Conservation (phyloP, 495 filamentous ascomycete genomes). For the Astrocystis sublimbata region DNA sequence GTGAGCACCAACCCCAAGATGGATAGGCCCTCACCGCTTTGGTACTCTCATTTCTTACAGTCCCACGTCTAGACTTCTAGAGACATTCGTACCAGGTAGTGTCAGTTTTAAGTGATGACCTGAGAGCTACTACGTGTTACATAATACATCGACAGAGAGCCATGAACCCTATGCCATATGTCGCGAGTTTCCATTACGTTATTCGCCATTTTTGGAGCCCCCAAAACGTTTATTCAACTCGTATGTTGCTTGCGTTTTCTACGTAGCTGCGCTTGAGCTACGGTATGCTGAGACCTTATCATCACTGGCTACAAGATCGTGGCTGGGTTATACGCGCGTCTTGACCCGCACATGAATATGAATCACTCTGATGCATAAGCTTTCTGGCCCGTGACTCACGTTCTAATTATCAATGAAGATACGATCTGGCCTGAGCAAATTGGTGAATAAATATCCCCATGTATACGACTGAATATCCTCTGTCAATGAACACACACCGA, state of each 20-base stretch:
- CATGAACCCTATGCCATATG: neutral
- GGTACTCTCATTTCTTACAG: neutral
- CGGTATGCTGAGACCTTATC: neutral
- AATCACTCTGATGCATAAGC: slow-evolving; percentile 3
- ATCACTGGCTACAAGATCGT: neutral
- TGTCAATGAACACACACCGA: too few species aligned
- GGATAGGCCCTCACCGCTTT: neutral
- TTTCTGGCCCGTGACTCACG: slow-evolving; percentile 7
- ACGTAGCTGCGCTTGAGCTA: neutral
- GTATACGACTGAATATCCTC: too few species aligned
- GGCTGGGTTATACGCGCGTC: neutral
- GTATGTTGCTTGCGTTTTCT: neutral
- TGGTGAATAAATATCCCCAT: too few species aligned
- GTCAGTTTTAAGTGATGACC: neutral
- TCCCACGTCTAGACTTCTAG: neutral
- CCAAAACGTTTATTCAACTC: too few species aligned
- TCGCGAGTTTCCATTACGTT: neutral
- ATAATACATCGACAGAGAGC: too few species aligned
- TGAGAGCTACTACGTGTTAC: neutral
- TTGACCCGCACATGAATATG: neutral
- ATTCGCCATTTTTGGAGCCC: neutral
- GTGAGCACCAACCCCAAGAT: neutral
- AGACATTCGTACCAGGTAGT: neutral
- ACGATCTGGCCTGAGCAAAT: neutral
- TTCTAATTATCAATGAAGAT: neutral